Percentiles rank a stretch among this genome's conserved stretches.
Conservation (phyloP, 345 rosid genomes). For the Ceriops decandra region DNA sequence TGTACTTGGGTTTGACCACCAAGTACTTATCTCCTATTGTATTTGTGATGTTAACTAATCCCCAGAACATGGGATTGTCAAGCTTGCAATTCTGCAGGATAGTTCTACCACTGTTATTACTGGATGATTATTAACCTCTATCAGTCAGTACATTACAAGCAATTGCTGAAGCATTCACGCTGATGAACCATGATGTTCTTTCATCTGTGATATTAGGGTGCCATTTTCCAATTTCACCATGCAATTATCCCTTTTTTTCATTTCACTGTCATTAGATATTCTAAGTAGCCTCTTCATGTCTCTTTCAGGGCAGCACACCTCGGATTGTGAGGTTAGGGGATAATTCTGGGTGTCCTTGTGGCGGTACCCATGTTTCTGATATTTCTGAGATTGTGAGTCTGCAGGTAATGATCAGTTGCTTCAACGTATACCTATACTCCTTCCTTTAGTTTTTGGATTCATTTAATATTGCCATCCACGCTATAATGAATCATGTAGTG, state of each 20-base stretch:
- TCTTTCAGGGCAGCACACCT: slow-evolving; percentile 68
- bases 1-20: too few relatives aligned
- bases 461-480: too few relatives aligned
- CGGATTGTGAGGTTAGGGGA: slow-evolving; percentile 66
- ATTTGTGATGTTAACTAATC: too few relatives aligned
- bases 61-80: too few relatives aligned
- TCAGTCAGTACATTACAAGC: not conserved
- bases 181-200: too few relatives aligned
- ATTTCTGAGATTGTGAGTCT: slow-evolving; percentile 62
- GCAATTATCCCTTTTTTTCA: not conserved
- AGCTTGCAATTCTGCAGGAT: too few relatives aligned
- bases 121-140: not conserved
- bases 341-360: slow-evolving; percentile 77
- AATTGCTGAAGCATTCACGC: not conserved
- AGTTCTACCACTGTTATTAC: not conserved
- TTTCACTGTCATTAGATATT: not conserved
- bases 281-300: slow-evolving; percentile 1
- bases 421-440: not conserved
- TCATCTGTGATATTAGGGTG: not conserved
- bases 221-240: not conserved
- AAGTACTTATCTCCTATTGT: too few relatives aligned
- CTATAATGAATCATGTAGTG: too few relatives aligned
- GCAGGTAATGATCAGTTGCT: slow-evolving; percentile 43
- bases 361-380: slow-evolving; percentile 83
- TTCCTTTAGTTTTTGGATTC: not conserved